A percentile compares a stretch with the other conserved stretches of the same genome.
Conservation (phyloP, 805 yeast genomes). For the Wickerhamiella kurtzmanii region DNA sequence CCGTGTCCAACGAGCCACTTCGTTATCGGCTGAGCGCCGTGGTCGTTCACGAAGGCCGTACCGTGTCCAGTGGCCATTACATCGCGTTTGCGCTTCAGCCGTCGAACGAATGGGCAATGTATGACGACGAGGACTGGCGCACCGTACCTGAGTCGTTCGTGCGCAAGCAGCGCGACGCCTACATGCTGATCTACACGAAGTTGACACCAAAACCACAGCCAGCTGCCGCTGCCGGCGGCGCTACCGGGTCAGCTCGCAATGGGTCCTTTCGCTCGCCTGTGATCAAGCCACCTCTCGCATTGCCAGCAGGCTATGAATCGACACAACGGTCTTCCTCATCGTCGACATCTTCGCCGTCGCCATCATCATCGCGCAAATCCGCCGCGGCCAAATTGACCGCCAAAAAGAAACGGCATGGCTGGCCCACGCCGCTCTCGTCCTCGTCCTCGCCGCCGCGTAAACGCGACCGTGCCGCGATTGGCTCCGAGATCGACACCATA, state of each 20-base stretch:
- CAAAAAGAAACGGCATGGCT: not conserved
- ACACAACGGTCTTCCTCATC: not conserved
- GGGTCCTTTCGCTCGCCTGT: not conserved
- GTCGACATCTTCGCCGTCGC: not conserved
- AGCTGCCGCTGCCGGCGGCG: too few species aligned
- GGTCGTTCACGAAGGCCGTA: slow-evolving; percentile 88
- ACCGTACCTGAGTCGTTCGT: slow-evolving; percentile 59
- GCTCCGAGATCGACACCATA: slow-evolving; percentile 4
- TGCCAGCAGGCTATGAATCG: not conserved
- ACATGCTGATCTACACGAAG: slow-evolving; percentile 74
- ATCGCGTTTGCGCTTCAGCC: slow-evolving; percentile 86
- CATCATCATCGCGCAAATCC: not conserved
- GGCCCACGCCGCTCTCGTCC: not conserved
- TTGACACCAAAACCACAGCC: slow-evolving; percentile 10
- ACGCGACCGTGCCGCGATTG: slow-evolving; percentile 1
- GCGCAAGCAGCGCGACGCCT: slow-evolving; percentile 75
- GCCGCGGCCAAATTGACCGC: not conserved
- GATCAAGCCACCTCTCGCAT: slow-evolving; percentile 1
- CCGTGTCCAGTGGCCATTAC: slow-evolving; percentile 86
- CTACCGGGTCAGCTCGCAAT: too few species aligned
- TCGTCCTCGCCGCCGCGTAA: not conserved
- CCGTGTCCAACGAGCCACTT: slow-evolving; percentile 29
- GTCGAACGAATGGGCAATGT: slow-evolving; percentile 82
- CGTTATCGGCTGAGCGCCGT: slow-evolving; percentile 67
- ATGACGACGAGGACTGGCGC: slow-evolving; percentile 85